Evolutionary conservation across 257 asterid genomes (phyloP), one percentile per base, ranked within the genome.

Genomic region (Solanum bukasovii): DNA sequence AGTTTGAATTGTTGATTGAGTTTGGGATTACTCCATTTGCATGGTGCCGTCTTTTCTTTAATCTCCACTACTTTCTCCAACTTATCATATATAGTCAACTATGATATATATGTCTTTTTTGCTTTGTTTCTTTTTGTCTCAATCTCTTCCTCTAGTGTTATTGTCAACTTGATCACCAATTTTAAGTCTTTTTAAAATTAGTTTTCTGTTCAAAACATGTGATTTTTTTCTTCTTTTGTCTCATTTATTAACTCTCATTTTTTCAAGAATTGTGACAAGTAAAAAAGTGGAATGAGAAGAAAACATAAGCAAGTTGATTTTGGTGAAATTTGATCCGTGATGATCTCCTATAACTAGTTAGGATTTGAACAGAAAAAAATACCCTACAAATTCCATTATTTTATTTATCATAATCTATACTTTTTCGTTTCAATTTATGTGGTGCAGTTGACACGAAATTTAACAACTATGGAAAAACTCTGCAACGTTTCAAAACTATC

Each of bases 11-110:
- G 68, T 63, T 38, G 25, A 87, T 61, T 13, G 25, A 56, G 44
- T 49, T 81, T 81, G 85, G 85, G 85, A 23, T 49, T 81, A 46
- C 85, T 46, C 85, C 85, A 82, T 81, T 81, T 81, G 68, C 68
- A 81, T 82, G 70, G 68, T 82, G 85, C 70, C 70, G 85, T 82
- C 42, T 10, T 82, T 82, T 82, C 42, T 46, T 82, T 29, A 81
- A 82, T 82, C 31, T 49, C 70, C 85, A 49, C 85, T 29, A 82
- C 70, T 82, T 81, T 49, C 29, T 29, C 31, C 8, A 37, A 18
- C 70, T 81, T 81, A 46, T 81, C 68, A 68, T 27, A 29, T 13
- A 27, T 68, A 81, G 85, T 81, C 68, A 81, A 81, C 85, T 12
- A 49, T 49, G 29, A 44, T 81, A 25, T 44, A 44, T 29, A 31